Percentiles rank a stretch among this genome's conserved stretches.
Evolutionary conservation across 768 basidiomycete species (phyloP).

Genomic region (Lactarius hengduanensis): DNA sequence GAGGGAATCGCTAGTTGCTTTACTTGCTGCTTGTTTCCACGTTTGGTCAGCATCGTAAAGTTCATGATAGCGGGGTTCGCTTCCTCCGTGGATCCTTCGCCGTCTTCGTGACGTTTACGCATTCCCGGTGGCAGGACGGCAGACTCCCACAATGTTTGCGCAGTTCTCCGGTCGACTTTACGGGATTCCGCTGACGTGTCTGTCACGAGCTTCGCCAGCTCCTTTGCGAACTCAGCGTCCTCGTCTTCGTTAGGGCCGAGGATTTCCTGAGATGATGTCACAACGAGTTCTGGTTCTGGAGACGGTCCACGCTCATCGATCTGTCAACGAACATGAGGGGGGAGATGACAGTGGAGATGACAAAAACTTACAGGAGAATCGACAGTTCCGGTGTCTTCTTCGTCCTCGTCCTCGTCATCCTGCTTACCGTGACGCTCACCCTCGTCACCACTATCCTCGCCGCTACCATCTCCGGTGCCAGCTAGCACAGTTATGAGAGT

Average conservation of each 20-base stretch:
- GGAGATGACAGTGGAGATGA: constrained; percentile 1
- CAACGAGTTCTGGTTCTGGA: constrained; percentile 70
- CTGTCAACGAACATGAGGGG: constrained; percentile 36
- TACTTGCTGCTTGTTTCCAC: constrained; percentile 90
- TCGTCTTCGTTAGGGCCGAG: constrained; percentile 86
- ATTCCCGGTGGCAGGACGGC: constrained; percentile 67
- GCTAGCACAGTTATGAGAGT: constrained; percentile 32
- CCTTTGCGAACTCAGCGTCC: constrained; percentile 91
- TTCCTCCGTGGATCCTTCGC: constrained; percentile 47
- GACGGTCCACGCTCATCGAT: constrained; percentile 71
- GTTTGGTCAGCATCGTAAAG: constrained; percentile 90
- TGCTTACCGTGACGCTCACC: constrained; percentile 44
- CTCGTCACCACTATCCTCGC: constrained; percentile 52
- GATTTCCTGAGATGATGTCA: constrained; percentile 68
- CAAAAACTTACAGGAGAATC: constrained; percentile 53
- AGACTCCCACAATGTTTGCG: constrained; percentile 85
- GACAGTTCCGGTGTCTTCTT: constrained; percentile 42
- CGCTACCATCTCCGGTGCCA: constrained; percentile 50
- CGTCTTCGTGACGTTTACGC: constrained; percentile 67
- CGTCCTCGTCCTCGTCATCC: constrained; percentile 72
- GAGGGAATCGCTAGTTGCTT: constrained; percentile 89
- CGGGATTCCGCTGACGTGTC: constrained; percentile 80
- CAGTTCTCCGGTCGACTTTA: constrained; percentile 86
- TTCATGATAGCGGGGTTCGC: constrained; percentile 61
- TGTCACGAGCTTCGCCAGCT: constrained; percentile 92